phyloP scores from a whole-genome alignment of 345 rosid genomes.

The Murraya koenigii region DNA sequence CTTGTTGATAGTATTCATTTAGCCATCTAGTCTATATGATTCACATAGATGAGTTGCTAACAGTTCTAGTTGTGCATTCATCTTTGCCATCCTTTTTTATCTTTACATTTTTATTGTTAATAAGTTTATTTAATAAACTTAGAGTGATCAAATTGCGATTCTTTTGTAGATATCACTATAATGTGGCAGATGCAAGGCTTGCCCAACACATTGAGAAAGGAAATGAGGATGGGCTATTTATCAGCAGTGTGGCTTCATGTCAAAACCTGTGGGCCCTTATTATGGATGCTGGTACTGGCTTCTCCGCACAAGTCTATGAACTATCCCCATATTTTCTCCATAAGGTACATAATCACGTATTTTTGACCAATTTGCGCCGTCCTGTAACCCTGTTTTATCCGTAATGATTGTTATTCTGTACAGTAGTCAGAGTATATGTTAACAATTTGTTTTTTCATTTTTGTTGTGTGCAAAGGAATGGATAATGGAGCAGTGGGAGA shows the following conservation, averaged over 20 bases:
- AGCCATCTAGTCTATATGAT: not conserved
- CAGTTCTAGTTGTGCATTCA: not conserved
- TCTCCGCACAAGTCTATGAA: slow-evolving; percentile 55
- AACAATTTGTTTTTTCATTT: slow-evolving; percentile 1
- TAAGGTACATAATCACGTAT: slow-evolving; percentile 37
- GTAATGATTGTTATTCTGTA: not conserved
- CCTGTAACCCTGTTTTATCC: not conserved
- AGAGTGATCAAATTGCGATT: not conserved
- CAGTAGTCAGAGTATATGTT: not conserved
- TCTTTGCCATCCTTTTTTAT: not conserved
- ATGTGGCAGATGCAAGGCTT: slow-evolving; percentile 65
- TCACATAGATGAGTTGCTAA: not conserved
- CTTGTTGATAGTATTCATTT: not conserved
- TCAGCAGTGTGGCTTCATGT: slow-evolving; percentile 63
- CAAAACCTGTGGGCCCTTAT: slow-evolving; percentile 69
- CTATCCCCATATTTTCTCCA: slow-evolving; percentile 55
- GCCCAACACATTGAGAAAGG: slow-evolving; percentile 62
- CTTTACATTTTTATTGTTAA: not conserved
- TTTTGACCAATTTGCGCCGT: not conserved
- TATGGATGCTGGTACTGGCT: slow-evolving; percentile 78
- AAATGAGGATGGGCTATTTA: slow-evolving; percentile 58
- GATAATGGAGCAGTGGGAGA: slow-evolving; percentile 99
- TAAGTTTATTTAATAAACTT: not conserved
- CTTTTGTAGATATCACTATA: slow-evolving; percentile 63
- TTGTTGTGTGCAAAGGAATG: slow-evolving; percentile 61